Conservation (phyloP, 1,284 basidiomycete genomes). For the Sanghuangporus sanghuang region DNA sequence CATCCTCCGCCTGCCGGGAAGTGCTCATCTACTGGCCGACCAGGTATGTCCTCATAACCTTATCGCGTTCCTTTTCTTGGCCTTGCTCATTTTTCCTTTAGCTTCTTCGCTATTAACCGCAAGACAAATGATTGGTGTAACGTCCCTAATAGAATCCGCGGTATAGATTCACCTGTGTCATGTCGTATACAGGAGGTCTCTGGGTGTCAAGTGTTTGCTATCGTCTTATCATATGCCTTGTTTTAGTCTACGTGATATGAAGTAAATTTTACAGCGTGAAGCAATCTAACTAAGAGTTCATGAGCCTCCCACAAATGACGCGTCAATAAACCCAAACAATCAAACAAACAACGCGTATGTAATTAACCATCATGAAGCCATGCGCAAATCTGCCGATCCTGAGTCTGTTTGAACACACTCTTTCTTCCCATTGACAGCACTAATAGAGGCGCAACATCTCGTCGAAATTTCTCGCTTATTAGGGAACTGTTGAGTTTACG, state of each 20-base stretch:
- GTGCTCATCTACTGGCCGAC: background rate
- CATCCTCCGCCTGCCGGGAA: background rate
- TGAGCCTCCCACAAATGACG: too few species aligned
- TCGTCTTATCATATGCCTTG: too few species aligned
- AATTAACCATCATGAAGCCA: too few species aligned
- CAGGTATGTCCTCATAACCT: background rate
- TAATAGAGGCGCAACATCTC: background rate
- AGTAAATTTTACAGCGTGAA: too few species aligned
- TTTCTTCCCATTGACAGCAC: background rate
- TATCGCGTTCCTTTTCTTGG: background rate
- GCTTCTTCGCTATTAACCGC: constrained; percentile 2
- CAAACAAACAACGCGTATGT: background rate
- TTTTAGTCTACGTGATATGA: too few species aligned
- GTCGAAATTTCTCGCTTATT: background rate
- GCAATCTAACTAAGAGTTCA: too few species aligned
- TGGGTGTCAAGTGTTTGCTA: too few species aligned
- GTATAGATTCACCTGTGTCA: background rate
- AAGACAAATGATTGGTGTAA: background rate
- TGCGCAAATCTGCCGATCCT: background rate
- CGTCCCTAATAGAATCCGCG: background rate
- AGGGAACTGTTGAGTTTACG: too few species aligned
- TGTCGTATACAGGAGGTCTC: too few species aligned
- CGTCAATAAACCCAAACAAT: background rate
- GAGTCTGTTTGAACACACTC: background rate
- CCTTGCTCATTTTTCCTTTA: background rate